Percentiles rank a stretch among this genome's conserved stretches.
phyloP scores from a whole-genome alignment of 805 yeast genomes.

The Nakazawaea anatomiae region DNA sequence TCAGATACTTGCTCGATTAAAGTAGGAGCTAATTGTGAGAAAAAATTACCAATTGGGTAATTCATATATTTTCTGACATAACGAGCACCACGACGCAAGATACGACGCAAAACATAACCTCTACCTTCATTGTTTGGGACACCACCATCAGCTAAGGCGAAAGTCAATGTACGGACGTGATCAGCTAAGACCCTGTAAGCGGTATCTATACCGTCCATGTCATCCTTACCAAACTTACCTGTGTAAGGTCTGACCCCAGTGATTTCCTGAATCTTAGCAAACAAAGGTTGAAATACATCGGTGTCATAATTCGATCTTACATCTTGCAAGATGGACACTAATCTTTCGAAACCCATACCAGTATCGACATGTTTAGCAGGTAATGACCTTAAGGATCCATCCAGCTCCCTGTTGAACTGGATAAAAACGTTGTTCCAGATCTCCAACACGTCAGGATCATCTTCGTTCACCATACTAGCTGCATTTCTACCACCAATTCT shows the following conservation, averaged over 20 bases:
- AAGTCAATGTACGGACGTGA: conserved; percentile 94
- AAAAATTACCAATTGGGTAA: conserved; percentile 91
- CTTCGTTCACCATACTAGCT: conserved; percentile 82
- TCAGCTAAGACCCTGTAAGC: conserved; percentile 98
- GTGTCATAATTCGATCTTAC: conserved; percentile 94
- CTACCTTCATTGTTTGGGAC: conserved; percentile 99
- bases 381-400: conserved; percentile 67
- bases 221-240: conserved; percentile 92
- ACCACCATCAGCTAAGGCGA: conserved; percentile 97
- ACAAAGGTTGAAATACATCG: conserved; percentile 90
- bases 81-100: conserved; percentile 95
- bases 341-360: conserved; percentile 98
- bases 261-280: conserved; percentile 79
- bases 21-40: conserved; percentile 88
- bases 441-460: conserved; percentile 96
- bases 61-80: conserved; percentile 94
- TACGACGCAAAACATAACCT: conserved; percentile 96
- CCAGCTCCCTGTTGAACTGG: conserved; percentile 93
- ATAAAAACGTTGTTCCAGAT: conserved; percentile 98
- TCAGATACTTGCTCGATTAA: conserved; percentile 82
- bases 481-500: conserved; percentile 99
- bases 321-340: conserved; percentile 90
- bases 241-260: conserved; percentile 88
- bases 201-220: conserved; percentile 90
- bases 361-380: conserved; percentile 97